phyloP scores from a whole-genome alignment of 805 yeast genomes.

The Candida lessepsii region DNA sequence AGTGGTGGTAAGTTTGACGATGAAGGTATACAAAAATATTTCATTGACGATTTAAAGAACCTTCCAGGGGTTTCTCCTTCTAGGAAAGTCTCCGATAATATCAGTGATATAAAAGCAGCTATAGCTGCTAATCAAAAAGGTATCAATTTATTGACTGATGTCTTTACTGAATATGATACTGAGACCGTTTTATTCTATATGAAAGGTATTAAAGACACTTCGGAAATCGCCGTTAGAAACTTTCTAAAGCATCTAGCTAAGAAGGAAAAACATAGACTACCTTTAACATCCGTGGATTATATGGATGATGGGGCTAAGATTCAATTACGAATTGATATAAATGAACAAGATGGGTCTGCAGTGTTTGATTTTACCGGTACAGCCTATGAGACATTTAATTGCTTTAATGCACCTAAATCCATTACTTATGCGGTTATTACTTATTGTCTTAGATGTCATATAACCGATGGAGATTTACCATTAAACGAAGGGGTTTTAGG shows the following conservation, averaged over 20 bases:
- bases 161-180: slow-evolving; percentile 63
- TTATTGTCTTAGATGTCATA: slow-evolving; percentile 19
- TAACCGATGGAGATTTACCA: slow-evolving; percentile 20
- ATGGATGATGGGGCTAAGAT: slow-evolving; percentile 19
- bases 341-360: slow-evolving; percentile 19
- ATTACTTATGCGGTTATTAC: slow-evolving; percentile 18
- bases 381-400: slow-evolving; percentile 20
- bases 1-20: slow-evolving; percentile 18
- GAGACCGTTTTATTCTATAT: slow-evolving; percentile 66
- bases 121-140: slow-evolving; percentile 87
- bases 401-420: slow-evolving; percentile 20
- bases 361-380: slow-evolving; percentile 27
- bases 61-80: slow-evolving; percentile 28
- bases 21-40: slow-evolving; percentile 17
- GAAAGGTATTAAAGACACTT: slow-evolving; percentile 80
- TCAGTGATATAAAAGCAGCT: slow-evolving; percentile 71
- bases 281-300: slow-evolving; percentile 15
- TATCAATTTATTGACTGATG: slow-evolving; percentile 54
- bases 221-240: slow-evolving; percentile 63
- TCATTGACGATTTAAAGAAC: slow-evolving; percentile 13
- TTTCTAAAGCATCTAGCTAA: slow-evolving; percentile 19
- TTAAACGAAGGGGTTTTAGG: slow-evolving; percentile 19
- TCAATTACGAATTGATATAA: slow-evolving; percentile 16
- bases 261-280: slow-evolving; percentile 44
- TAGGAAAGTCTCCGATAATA: slow-evolving; percentile 19